phyloP scores from a whole-genome alignment of 2,329 filamentous ascomycete species.

The Rachicladosporium sp. region DNA sequence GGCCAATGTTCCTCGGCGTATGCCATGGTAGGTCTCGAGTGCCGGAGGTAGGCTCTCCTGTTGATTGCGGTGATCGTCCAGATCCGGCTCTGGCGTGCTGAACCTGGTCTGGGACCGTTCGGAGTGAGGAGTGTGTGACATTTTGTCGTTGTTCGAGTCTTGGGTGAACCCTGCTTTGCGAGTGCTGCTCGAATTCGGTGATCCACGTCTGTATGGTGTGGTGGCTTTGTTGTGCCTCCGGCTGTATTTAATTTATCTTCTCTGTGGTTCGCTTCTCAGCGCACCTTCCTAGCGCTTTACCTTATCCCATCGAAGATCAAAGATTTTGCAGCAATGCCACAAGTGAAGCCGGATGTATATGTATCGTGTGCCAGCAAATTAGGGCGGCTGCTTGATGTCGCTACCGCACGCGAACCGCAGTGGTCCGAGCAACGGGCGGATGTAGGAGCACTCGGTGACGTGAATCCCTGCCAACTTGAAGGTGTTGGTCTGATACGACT shows the following conservation, averaged over 20 bases:
- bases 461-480: slow-evolving; percentile 91
- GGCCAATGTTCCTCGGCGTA: slow-evolving; percentile 60
- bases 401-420: slow-evolving; percentile 93
- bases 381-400: slow-evolving; percentile 86
- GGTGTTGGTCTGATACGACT: slow-evolving; percentile 33
- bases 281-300: slow-evolving; percentile 6
- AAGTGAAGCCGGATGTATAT: no score
- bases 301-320: slow-evolving; percentile 5
- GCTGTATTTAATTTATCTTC: no score
- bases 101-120: slow-evolving; percentile 53
- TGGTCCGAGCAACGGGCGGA: slow-evolving; percentile 84
- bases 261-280: not conserved
- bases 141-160: slow-evolving; percentile 7
- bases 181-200: no score
- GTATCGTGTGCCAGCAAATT: slow-evolving; percentile 42
- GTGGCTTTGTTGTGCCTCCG: no score
- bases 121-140: slow-evolving; percentile 51
- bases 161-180: no score
- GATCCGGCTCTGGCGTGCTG: slow-evolving; percentile 61
- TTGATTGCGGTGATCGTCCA: slow-evolving; percentile 78
- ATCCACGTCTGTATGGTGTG: no score
- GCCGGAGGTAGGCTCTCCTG: slow-evolving; percentile 46
- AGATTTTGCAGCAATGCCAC: no score
- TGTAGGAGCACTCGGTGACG: slow-evolving; percentile 57
- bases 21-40: slow-evolving; percentile 32